These are phyloP conservation scores for Elaeagnus macrophylla DNA, from an alignment of 306 rosid species.

Conservation along the genomic window DNA sequence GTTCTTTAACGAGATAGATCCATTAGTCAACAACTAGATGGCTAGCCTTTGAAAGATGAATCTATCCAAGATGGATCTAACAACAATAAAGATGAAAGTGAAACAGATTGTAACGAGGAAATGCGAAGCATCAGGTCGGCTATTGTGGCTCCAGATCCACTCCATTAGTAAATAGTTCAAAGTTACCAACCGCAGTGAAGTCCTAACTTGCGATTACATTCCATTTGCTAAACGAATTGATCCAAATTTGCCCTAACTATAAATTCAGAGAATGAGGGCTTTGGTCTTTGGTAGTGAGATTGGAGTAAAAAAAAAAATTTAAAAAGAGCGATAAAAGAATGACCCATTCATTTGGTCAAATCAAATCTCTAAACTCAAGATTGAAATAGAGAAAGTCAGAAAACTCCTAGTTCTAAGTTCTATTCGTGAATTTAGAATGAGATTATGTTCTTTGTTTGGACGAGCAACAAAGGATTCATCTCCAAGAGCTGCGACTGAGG, in stretches of 20 bases:
- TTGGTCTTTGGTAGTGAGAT: too few species aligned
- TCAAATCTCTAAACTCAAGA: too few species aligned
- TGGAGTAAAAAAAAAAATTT: too few species aligned
- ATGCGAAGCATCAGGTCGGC: constrained; percentile 39
- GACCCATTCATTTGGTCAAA: too few species aligned
- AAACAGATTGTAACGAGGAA: constrained; percentile 53
- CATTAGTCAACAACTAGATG: constrained; percentile 45
- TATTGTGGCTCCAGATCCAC: constrained; percentile 38
- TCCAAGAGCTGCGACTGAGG: too few species aligned
- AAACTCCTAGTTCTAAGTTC: too few species aligned
- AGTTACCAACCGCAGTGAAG: constrained; percentile 11
- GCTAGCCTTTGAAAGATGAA: constrained; percentile 74
- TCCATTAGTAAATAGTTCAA: constrained; percentile 33
- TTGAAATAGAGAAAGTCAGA: too few species aligned
- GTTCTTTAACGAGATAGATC: constrained; percentile 44
- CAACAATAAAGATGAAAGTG: constrained; percentile 38
- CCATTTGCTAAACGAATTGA: constrained; percentile 5
- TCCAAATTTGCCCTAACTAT: constrained; percentile 25
- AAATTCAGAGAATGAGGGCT: too few species aligned
- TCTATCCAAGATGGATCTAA: constrained; percentile 59
- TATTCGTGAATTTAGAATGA: too few species aligned
- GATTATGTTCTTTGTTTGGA: too few species aligned
- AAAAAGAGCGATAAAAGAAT: too few species aligned
- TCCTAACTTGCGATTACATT: constrained; percentile 1
- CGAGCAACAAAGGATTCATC: too few species aligned